A percentile compares a stretch with the other conserved stretches of the same genome.
Conservation (phyloP, 306 rosid genomes). For the Cucurbita maxima region DNA sequence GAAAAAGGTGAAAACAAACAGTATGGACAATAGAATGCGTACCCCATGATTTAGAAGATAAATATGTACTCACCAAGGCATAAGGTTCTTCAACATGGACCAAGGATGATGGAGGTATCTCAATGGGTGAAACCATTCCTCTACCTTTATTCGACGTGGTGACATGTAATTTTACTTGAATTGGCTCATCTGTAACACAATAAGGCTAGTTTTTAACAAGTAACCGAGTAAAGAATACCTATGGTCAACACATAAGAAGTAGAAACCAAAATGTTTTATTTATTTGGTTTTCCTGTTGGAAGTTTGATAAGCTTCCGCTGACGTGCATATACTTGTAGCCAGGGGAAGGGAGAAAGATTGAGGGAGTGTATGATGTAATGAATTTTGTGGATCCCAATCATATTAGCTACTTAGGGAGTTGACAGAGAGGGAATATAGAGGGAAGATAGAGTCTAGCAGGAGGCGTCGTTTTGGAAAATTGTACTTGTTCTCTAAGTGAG, state of each 20-base stretch:
- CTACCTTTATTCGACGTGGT: slow-evolving; percentile 45
- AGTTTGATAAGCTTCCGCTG: too few relatives aligned
- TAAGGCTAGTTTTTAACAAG: slow-evolving; percentile 9
- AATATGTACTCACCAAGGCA: slow-evolving; percentile 39
- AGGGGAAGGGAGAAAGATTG: too few relatives aligned
- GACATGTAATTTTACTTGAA: slow-evolving; percentile 36
- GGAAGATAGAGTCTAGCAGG: too few relatives aligned
- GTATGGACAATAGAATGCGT: neutral
- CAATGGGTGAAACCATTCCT: slow-evolving; percentile 44
- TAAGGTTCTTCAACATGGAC: slow-evolving; percentile 69
- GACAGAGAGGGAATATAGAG: too few relatives aligned
- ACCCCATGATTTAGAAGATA: neutral
- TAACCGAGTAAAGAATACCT: slow-evolving; percentile 24
- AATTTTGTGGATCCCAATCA: too few relatives aligned
- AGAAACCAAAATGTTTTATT: slow-evolving; percentile 22
- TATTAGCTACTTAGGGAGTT: too few relatives aligned
- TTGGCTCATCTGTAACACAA: slow-evolving; percentile 45
- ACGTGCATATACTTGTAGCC: too few relatives aligned
- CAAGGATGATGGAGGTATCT: slow-evolving; percentile 49
- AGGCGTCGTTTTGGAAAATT: too few relatives aligned
- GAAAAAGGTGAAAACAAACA: neutral
- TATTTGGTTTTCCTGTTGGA: too few relatives aligned
- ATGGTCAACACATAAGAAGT: neutral
- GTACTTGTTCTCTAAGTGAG: too few relatives aligned
- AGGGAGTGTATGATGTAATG: too few relatives aligned